Evolutionary conservation across 2,329 filamentous ascomycete species (phyloP), one percentile per base, ranked within the genome.

Genomic region (Aaosphaeria arxii): DNA sequence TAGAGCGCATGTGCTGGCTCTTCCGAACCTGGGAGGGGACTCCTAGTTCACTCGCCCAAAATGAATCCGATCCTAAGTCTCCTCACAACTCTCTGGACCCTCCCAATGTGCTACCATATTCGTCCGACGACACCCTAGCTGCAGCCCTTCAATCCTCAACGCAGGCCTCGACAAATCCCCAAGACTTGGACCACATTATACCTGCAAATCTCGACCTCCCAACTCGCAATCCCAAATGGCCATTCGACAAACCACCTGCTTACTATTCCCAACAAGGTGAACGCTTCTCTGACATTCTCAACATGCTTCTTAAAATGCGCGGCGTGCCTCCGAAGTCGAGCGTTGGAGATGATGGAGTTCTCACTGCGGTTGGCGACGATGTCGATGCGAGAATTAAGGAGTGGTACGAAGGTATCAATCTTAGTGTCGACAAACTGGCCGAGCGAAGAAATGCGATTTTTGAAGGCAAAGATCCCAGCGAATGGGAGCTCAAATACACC

Each of bases 251-350:
- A 50, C 70, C 73, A 4, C 78, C 81, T 1, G 67, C 71, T 0
- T 71, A 75, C 40, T 80, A 81, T 54, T 78, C 74, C 42, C 73
- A 72, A 41, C 80, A 84, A 64, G 81, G 78, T 38, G 77, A 81
- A 46, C 74, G 74, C n/a, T 83, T 85, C 52, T 74, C 78, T 17
- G 76, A 81, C 44, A 77, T 83, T 31, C 65, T 84, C 4, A 74
- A 77, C 48, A 82, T 81, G 72, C 66, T 84, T 31, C 68, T 84
- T 42, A 78, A 78, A 53, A 82, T 84, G 76, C 78, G 82, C 5
- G 70, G 67, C 9, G 68, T 77, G 4, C 72, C 71, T 4, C 71
- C 69, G 44, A 72, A 69, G 4, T 50, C 62, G 5, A 47, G 60
- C 3, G 51, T 63, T n/a, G 51, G 53, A 35, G 52, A 58, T 7